These are phyloP conservation scores for Ogataea angusta DNA, from an alignment of 805 yeast genomes.

Conservation along the genomic window DNA sequence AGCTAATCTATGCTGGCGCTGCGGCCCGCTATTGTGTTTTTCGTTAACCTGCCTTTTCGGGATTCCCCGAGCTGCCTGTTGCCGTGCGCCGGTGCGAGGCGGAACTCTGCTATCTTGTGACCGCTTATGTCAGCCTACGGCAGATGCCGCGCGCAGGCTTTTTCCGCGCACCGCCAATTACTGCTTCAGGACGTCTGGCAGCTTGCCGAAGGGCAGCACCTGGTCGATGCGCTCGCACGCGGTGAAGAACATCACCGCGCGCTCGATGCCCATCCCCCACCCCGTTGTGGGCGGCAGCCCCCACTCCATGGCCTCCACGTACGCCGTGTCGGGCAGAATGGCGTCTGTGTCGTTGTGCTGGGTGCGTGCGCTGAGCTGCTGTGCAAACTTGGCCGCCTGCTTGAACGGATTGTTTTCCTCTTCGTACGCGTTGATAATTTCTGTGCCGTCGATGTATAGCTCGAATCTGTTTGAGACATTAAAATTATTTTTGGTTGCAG, in stretches of 20 bases:
- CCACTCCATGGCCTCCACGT: slow-evolving; percentile 76
- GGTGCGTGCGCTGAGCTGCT: slow-evolving; percentile 50
- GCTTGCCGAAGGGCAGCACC: slow-evolving; percentile 70
- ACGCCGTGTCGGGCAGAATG: slow-evolving; percentile 67
- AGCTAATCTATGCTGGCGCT: background rate
- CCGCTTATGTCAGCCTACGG: background rate
- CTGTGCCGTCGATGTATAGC: slow-evolving; percentile 73
- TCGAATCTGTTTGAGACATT: slow-evolving; percentile 74
- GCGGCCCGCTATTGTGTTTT: background rate
- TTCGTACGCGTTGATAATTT: slow-evolving; percentile 89
- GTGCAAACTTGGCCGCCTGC: slow-evolving; percentile 61
- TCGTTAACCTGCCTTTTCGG: background rate
- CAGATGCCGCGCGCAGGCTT: too few relatives aligned
- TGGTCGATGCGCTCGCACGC: slow-evolving; percentile 65
- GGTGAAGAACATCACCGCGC: slow-evolving; percentile 77
- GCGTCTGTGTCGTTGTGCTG: slow-evolving; percentile 57
- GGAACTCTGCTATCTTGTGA: background rate
- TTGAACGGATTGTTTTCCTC: slow-evolving; percentile 87
- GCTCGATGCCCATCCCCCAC: slow-evolving; percentile 93
- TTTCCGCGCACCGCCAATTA: slow-evolving; percentile 20
- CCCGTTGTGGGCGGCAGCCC: slow-evolving; percentile 99
- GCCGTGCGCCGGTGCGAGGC: background rate
- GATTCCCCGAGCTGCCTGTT: background rate
- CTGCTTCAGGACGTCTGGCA: slow-evolving; percentile 67
- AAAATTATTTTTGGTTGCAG: slow-evolving; percentile 38